Evolutionary conservation across 2,329 filamentous ascomycete species (phyloP), one percentile per base, ranked within the genome.

Genomic region (Herpotrichia juniperi): DNA sequence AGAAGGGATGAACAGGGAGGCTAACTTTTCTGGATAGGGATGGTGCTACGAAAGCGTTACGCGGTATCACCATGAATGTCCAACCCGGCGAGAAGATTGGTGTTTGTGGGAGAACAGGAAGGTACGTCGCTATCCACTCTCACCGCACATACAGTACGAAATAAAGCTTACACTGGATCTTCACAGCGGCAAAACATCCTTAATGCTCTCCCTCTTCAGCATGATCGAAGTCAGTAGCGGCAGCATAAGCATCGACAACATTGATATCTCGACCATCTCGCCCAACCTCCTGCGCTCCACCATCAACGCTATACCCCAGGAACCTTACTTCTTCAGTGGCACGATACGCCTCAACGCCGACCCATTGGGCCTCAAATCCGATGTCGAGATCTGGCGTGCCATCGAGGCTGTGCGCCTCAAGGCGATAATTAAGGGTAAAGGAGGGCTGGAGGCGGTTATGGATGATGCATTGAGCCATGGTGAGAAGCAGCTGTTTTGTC

Each of bases 401-500:
- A 31, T 60, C 14, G 25, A 39, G 30, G 45, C 40, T 14, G 49
- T 58, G 1, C 68, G 76, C 5, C 62, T 83, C 1, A 74, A 70
- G 66, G 44, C 61, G 0, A 52, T 59, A 0, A 61, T 81, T 22
- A 57, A 71, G 4, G 37, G 56, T 0, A 47, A 32, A 43, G 46
- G 60, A 39, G 50, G 52, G 21, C 45, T 61, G 11, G 49, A 55
- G n/a, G 46, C 45, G 11, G 26, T 56, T 19, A 46, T 57, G 22
- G n/a, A n/a, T n/a, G n/a, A n/a, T n/a, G n/a, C n/a, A n/a, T n/a
- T n/a, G n/a, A n/a, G n/a, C n/a, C 37, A 49, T n/a, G 85, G 86
- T 0, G 84, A 87, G 64, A 80, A 78, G 44, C 85, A 87, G 58
- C 76, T 87, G 0, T 84, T 88, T 53, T 83, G 79, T 53, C 77